Base-by-base conservation (phyloP, 108 stramenopile species). In the Skeletonema marinoi region DNA sequence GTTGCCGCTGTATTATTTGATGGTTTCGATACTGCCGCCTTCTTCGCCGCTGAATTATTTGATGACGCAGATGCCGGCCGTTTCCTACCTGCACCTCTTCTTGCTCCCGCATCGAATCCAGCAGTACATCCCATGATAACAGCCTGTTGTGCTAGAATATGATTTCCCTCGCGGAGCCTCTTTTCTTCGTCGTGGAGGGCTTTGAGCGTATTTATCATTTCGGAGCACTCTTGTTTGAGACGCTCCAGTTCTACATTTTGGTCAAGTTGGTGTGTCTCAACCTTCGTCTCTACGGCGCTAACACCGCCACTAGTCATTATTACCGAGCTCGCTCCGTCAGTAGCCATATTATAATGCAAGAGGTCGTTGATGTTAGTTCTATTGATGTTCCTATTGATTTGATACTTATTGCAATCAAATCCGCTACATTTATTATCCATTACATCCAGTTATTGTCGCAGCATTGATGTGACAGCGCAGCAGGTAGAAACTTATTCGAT, bases 171-270 rank as follows among this genome's bases (percentile, higher is more conserved):
- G n/a, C 70, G 69, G 54, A 78, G 51, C 6, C 65, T 51, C 25
- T 32, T 70, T 70, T 78, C 77, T 71, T 78, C 77, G 10, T 71
- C 54, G 70, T 78, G 69, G 5, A 78, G 54, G 41, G 56, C 46
- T 56, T 71, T 56, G 9, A 78, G 54, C 21, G 69, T 58, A 17
- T 65, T 38, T 21, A 71, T 71, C 77, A 78, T 78, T 38, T 44
- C 62, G 63, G 54, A 32, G 21, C 77, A 78, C 32, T 78, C 77
- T 38, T 58, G 30, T 70, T 78, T 69, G 38, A 78, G 70, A 30
- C 60, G 48, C 44, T 71, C 54, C 32, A 78, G 39, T 54, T 78
- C 70, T 10, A 41, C 11, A 0, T 41, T 10, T 11, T 41, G 39
- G 9, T 41, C 39, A 41, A 41, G 39, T 10, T 56, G 54, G 19